Percentiles rank a stretch among this genome's conserved stretches.
phyloP scores from a whole-genome alignment of 2,329 filamentous ascomycete species.

The Trichophaea hybrida region DNA sequence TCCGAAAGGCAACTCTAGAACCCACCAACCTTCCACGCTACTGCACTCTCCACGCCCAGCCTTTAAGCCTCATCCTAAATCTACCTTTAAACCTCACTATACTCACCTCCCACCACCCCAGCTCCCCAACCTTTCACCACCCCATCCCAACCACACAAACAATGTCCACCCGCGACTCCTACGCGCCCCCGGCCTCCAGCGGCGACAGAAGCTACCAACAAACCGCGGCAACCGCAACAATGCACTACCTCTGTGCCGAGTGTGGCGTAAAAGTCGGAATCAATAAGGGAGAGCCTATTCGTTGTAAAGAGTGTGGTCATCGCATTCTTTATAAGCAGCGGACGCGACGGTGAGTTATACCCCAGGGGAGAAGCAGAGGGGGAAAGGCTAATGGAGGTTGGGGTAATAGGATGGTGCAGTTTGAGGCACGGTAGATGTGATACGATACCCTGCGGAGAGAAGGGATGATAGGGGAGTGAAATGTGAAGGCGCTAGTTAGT shows the following conservation, averaged over 20 bases:
- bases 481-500: too few relatives aligned
- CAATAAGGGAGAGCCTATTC: conserved; percentile 64
- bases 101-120: too few relatives aligned
- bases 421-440: conserved; percentile 64
- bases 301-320: conserved; percentile 86
- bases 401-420: conserved; percentile 76
- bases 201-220: conserved; percentile 29
- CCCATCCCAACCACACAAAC: too few relatives aligned
- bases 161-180: too few relatives aligned
- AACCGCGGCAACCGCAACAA: conserved; percentile 32
- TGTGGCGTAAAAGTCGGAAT: conserved; percentile 65
- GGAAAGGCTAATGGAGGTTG: conserved; percentile 23
- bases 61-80: too few relatives aligned
- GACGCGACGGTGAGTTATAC: conserved; percentile 67
- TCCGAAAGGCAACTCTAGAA: too few relatives aligned
- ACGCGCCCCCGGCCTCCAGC: background rate
- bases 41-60: too few relatives aligned
- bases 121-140: too few relatives aligned
- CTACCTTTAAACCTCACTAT: too few relatives aligned
- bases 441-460: background rate
- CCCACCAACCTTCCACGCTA: too few relatives aligned
- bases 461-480: background rate
- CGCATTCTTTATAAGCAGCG: conserved; percentile 94
- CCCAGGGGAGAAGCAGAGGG: background rate
- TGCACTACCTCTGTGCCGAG: conserved; percentile 67